These are phyloP conservation scores for Penicillium mononematosum DNA, from an alignment of 495 filamentous ascomycete species.

Conservation along the genomic window DNA sequence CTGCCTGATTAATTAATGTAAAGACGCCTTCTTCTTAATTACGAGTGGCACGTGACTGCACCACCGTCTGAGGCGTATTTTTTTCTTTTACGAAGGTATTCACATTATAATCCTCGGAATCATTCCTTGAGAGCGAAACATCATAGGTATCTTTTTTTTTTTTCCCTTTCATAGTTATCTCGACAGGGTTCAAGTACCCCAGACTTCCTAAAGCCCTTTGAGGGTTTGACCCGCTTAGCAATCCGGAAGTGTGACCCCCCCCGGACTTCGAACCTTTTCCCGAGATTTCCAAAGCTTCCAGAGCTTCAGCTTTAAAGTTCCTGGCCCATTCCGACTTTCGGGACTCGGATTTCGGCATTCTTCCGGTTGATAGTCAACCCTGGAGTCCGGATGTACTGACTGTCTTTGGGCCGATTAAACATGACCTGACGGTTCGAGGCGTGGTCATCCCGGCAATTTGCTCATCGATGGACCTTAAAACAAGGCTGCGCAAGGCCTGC, in stretches of 20 bases:
- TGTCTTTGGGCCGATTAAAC: constrained; percentile 9
- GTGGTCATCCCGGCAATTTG: constrained; percentile 26
- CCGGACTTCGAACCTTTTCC: not conserved
- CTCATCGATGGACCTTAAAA: constrained; percentile 43
- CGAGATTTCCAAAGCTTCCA: not conserved
- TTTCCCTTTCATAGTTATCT: not conserved
- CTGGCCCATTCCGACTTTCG: not conserved
- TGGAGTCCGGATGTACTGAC: not conserved
- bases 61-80: not conserved
- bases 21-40: too few species aligned
- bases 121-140: not conserved
- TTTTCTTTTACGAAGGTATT: not conserved
- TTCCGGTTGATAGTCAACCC: not conserved
- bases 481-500: constrained; percentile 72
- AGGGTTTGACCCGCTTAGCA: constrained; percentile 3
- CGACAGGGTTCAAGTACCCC: not conserved
- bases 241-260: not conserved
- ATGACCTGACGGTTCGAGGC: constrained; percentile 24
- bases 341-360: not conserved
- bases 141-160: not conserved
- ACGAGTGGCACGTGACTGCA: constrained; percentile 10
- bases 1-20: not conserved
- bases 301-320: not conserved
- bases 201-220: not conserved
- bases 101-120: not conserved